Base-by-base conservation (phyloP, 1,284 basidiomycete species). In the Volvariella volvacea region DNA sequence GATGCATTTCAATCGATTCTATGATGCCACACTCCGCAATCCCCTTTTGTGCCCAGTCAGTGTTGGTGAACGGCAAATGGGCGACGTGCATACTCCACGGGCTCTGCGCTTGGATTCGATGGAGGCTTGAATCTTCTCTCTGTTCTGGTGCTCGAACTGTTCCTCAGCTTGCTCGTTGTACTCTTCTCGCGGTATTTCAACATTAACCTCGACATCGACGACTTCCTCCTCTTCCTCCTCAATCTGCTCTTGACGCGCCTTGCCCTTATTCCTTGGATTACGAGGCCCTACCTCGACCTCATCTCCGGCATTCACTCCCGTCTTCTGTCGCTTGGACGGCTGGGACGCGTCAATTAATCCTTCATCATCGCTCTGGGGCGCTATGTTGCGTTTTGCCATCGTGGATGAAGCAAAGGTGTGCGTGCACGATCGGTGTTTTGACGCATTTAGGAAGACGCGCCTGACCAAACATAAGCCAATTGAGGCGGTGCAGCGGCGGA, bases 11-110 rank as follows among this genome's bases (percentile, higher is more conserved):
- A 42, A 99, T 78, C 19, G 73, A 73, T 55, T 92, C 87, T 51
- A 98, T 88, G 49, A 95, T 84, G 9, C 94, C 95, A 54, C 85
- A 78, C 41, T 92, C 83, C 3, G 90, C 88, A 39, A 88, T 70
- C 25, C 72, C 76, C 89, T 91, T 54, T 3, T 14, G 6, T 8
- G 8, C 8, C 34, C 8, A 7, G 19, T 16, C 19, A 20, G 34
- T n/a, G 22, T 22, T 20, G 16, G 38, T 43, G 6, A 42, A 15
- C 4, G 32, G 43, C 15, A 34, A 4, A 14, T 10, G 21, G 21
- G 32, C 44, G 28, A 31, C 33, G 30, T 3, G 66, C 78, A 52
- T 57, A 83, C 84, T 6, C 84, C 83, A 25, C 74, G 71, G 3
- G 66, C 62, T 50, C 70, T 76, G 41, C 70, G 67, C 53, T 71